phyloP scores from a whole-genome alignment of 2,329 filamentous ascomycete species.

The Paramyrothecium roridum region DNA sequence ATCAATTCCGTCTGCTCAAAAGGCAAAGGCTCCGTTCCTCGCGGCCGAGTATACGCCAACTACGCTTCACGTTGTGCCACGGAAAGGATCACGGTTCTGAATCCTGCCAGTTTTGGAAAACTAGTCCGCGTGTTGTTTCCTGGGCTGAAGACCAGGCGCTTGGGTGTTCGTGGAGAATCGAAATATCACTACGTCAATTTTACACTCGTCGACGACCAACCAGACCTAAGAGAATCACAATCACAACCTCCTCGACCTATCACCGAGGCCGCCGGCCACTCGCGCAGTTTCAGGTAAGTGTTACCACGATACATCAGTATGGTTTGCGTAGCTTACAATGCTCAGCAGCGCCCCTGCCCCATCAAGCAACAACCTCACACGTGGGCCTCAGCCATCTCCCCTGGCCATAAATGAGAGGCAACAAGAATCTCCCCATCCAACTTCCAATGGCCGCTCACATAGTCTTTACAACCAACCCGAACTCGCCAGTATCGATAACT shows the following conservation, averaged over 20 bases:
- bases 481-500: constrained; percentile 52
- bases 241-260: constrained; percentile 45
- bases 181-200: constrained; percentile 94
- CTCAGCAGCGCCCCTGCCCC: constrained; percentile 29
- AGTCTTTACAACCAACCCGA: constrained; percentile 61
- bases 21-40: constrained; percentile 81
- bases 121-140: constrained; percentile 95
- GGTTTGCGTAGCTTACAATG: constrained; percentile 12
- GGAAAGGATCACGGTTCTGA: constrained; percentile 90
- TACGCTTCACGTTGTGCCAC: constrained; percentile 92
- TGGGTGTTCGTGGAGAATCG: constrained; percentile 93
- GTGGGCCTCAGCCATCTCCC: constrained; percentile 24
- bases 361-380: constrained; percentile 22
- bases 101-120: constrained; percentile 97
- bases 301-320: neutral
- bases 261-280: constrained; percentile 42
- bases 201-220: constrained; percentile 54
- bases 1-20: constrained; percentile 69
- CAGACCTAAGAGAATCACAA: constrained; percentile 42
- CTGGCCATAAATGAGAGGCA: constrained; percentile 18
- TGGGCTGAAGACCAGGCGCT: constrained; percentile 84
- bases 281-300: constrained; percentile 49
- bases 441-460: constrained; percentile 20
- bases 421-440: constrained; percentile 5
- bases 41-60: constrained; percentile 90